Base-by-base conservation (phyloP, 1,139 yeast genomes). In the Zygosaccharomyces pseudobailii region DNA sequence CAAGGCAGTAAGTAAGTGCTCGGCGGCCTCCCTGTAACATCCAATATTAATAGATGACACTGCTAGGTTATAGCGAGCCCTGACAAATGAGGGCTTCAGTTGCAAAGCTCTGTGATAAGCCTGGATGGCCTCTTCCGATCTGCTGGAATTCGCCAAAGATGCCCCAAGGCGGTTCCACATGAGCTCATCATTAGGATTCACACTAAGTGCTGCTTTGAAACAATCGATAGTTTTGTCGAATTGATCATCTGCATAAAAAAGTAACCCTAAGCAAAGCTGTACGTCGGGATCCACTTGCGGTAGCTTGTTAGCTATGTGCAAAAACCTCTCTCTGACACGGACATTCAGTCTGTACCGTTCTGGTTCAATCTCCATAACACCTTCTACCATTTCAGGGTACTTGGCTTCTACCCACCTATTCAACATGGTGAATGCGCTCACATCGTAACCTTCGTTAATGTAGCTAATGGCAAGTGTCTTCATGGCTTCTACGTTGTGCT, bases 131-230 rank as follows among this genome's bases (percentile, higher is more conserved):
- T 90, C 97, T 64, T 90, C 97, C 0, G 95, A 82, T 53, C 94
- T 75, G 64, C 85, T 85, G 5, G 95, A 87, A 67, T 92, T 92
- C 37, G 97, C 97, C 55, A 90, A 71, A 0, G 97, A 87, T 0
- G 98, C 98, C 19, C 98, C 98, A 45, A 92, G 74, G 53, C 98
- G 75, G 66, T 92, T 92, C 98, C 97, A 92, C 61, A 89, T 75
- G 44, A 90, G 74, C 3, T 95, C 89, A 67, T 92, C 97, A 59
- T 86, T 78, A 0, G 97, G 97, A 52, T 85, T 78, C 43, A 87
- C 90, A 20, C 79, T 71, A 47, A 92, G 74, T 0, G 97, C 97
- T 3, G 96, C 87, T 58, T 82, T 82, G 74, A 92, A 92, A 66
- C 97, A 92, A 67, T 92, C 97, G 55, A 92, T 80, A 0, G 98